Evolutionary conservation across 2,329 filamentous ascomycete genomes (phyloP), one percentile per base, ranked within the genome.

Genomic region (Thelonectria rubi): DNA sequence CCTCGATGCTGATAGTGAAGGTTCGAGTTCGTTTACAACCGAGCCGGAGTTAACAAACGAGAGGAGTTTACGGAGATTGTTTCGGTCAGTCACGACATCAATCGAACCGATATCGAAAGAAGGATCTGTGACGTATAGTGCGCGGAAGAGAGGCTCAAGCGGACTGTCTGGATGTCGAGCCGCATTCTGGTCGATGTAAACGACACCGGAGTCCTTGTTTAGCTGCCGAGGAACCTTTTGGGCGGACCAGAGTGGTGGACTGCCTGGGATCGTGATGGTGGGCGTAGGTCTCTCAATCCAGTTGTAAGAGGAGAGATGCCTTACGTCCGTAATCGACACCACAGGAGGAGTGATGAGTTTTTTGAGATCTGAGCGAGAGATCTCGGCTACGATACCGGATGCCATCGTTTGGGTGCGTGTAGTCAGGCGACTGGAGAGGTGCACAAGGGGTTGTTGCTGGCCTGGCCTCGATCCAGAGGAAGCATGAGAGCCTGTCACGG

Each of bases 51-150:
- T 70, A 50, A 82, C 62, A 60, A 84, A 82, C 2, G 73, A 73
- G 1, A 84, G 73, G 18, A 84, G 78, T 67, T 84, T 84, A 30
- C 81, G 79, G 52, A 84, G 76, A 52, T 80, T 82, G 69, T 81
- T 82, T 30, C 80, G 71, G 63, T 83, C 81, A 3, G 77, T 80
- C 18, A 84, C 72, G 11, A 84, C 58, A 64, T 83, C 77, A 48
- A 79, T 63, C 0, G 67, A 42, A 21, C 65, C 26, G 15, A 83
- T 69, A 53, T 82, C 73, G 49, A 80, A 80, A 0, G 70, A 69
- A 11, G 81, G 79, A 20, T 80, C 47, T 7, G 67, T 65, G 26
- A 73, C 65, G 61, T 76, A 79, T 5, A 83, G 60, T 0, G 80
- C 73, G 40, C 80, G 79, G 58, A 84, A 83, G 0, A 83, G 71